Evolutionary conservation across 208 protist species (phyloP), one percentile per base, ranked within the genome.

Genomic region (Kentomonas sorsogonicus): DNA sequence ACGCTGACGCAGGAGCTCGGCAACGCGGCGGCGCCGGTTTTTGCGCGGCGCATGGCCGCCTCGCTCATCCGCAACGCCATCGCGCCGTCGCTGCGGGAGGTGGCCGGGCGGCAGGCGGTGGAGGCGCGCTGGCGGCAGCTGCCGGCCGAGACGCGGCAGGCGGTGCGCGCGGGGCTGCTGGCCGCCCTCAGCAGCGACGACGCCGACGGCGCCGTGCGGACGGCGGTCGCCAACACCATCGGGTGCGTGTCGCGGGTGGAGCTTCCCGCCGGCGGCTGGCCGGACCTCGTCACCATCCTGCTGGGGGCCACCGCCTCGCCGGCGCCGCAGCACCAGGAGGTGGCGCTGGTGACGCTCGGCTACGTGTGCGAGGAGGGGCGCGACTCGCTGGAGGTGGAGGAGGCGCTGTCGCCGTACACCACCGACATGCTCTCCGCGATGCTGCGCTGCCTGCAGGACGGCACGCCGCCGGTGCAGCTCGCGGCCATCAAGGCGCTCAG

Each of bases 361-460:
- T 99, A 98, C 75, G 78, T 99, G 27, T 99, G 97, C 72, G 96
- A 99, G 63, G 96, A 98, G 45, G 86, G 93, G 20, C 77, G 77
- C 60, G 73, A 91, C 54, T 65, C 80, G 65, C 72, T 85, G 18
- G 68, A 72, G 15, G 69, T 93, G 40, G 79, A 86, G 56, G 53
- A 71, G 39, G 75, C 86, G 0, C 63, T 96, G 33, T 47, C 76
- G 46, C 76, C 72, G 13, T 69, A 83, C 71, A 88, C 90, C 16
- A 91, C 83, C 43, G 59, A 77, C 33, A 96, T 98, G 53, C 69
- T 99, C 6, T 85, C 69, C n/a, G 88, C 86, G 6, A 88, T 98
- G 41, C 63, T 97, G 23, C 63, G 73, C 36, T 93, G 93, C 57
- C 96, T 98, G 86, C 63, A 61, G 53, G 90, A 89, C 51, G 11